phyloP scores from a whole-genome alignment of 78 protist genomes.

The Neovahlkampfia damariscottae region DNA sequence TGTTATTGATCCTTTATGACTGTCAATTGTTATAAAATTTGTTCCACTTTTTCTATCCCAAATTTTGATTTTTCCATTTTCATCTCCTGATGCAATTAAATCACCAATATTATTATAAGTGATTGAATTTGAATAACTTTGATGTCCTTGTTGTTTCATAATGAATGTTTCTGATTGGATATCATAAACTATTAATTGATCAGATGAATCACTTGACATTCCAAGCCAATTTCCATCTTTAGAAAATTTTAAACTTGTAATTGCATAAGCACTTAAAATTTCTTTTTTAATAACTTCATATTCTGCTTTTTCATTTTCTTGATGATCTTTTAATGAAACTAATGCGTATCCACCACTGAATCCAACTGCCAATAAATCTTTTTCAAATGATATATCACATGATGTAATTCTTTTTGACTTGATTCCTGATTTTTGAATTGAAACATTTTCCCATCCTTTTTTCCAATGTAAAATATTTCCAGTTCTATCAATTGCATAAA shows the following conservation, averaged over 20 bases:
- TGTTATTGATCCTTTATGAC: constrained; percentile 72
- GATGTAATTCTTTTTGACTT: background rate
- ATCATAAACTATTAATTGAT: constrained; percentile 19
- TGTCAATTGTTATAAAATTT: constrained; percentile 76
- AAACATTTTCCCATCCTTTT: background rate
- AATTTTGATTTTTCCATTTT: constrained; percentile 2
- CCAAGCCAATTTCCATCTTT: background rate
- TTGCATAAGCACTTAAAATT: background rate
- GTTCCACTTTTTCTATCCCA: constrained; percentile 14
- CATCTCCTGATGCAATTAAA: constrained; percentile 7
- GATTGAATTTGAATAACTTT: background rate
- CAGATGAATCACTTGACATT: background rate
- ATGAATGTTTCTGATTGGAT: constrained; percentile 10
- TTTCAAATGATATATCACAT: background rate
- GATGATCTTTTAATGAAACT: no score
- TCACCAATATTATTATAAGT: background rate
- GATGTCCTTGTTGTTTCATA: constrained; percentile 4
- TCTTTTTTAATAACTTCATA: no score
- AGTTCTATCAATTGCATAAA: background rate
- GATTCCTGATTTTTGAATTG: background rate
- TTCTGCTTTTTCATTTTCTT: no score
- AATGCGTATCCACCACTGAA: no score
- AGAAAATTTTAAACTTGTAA: background rate
- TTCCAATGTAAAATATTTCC: background rate
- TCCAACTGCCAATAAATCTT: background rate